These are phyloP conservation scores for Pisolithus thermaeus DNA, from an alignment of 1,284 basidiomycete species.

Conservation along the genomic window DNA sequence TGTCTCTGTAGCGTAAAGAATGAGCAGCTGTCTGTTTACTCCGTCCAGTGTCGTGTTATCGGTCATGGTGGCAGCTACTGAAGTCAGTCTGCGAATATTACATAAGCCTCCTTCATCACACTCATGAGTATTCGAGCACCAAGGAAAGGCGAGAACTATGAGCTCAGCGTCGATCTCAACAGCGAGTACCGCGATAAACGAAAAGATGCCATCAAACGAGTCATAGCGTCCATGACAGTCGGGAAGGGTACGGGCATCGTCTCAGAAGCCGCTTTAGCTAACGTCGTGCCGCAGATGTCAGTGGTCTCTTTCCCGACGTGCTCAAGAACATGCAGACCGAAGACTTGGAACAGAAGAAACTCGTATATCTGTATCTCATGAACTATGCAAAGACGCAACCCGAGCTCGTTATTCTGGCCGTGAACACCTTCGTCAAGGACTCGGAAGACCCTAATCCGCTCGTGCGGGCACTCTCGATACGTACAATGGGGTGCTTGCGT, in stretches of 20 bases:
- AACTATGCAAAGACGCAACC: constrained; percentile 99
- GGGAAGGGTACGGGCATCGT: constrained; percentile 63
- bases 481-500: constrained; percentile 95
- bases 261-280: constrained; percentile 7
- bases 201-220: constrained; percentile 97
- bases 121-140: constrained; percentile 61
- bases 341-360: constrained; percentile 92
- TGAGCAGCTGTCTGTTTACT: constrained; percentile 31
- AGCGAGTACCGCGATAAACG: constrained; percentile 92
- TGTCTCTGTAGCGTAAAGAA: constrained; percentile 89
- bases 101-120: background rate
- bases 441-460: constrained; percentile 95
- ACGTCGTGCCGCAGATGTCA: constrained; percentile 59
- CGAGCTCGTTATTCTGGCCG: constrained; percentile 93
- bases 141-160: constrained; percentile 87
- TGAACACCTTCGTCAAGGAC: constrained; percentile 98
- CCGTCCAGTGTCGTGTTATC: too few species aligned
- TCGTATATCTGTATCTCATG: constrained; percentile 98
- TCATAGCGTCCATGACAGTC: constrained; percentile 94
- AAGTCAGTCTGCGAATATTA: background rate
- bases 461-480: constrained; percentile 92
- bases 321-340: constrained; percentile 99
- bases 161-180: constrained; percentile 92
- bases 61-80: too few species aligned
- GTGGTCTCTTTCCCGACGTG: constrained; percentile 95